These are phyloP conservation scores for Aurifilum marmelostoma DNA, from an alignment of 2,329 filamentous ascomycete species.

Conservation along the genomic window DNA sequence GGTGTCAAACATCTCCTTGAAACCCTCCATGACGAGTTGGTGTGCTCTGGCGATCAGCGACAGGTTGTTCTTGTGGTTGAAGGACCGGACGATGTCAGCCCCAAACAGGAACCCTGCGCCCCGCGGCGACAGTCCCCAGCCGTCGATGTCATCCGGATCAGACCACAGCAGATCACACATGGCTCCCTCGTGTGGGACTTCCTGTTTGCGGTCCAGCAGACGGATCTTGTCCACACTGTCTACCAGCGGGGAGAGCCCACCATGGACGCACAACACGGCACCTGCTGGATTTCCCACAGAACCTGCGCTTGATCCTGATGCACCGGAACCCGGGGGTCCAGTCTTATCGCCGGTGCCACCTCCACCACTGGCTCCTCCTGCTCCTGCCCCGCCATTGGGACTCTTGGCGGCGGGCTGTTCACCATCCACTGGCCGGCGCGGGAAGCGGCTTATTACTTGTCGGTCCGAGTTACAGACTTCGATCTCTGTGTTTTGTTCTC, in stretches of 20 bases:
- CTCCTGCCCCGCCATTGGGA: constrained; percentile 30
- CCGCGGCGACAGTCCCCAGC: constrained; percentile 91
- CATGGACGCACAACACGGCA: constrained; percentile 93
- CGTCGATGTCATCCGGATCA: constrained; percentile 96
- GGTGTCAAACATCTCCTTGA: constrained; percentile 98
- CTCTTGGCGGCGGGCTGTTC: constrained; percentile 33
- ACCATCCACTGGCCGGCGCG: constrained; percentile 46
- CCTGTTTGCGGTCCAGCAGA: constrained; percentile 92
- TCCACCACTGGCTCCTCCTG: constrained; percentile 34
- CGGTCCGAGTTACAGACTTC: constrained; percentile 89
- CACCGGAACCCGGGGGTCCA: constrained; percentile 79
- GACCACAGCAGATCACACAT: constrained; percentile 99
- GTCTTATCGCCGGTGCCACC: constrained; percentile 50
- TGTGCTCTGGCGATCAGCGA: constrained; percentile 92
- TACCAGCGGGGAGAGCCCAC: constrained; percentile 86
- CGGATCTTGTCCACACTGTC: constrained; percentile 96
- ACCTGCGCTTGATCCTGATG: constrained; percentile 69
- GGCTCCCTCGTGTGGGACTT: constrained; percentile 96
- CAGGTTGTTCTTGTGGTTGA: constrained; percentile 93
- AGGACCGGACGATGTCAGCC: constrained; percentile 91
- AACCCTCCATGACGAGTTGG: constrained; percentile 98
- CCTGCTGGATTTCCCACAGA: constrained; percentile 71
- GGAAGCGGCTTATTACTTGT: constrained; percentile 74
- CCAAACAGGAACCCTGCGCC: constrained; percentile 96
- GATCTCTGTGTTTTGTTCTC: constrained; percentile 80